Conservation (phyloP, 441 rosid genomes). For the Adansonia rubrostipa region DNA sequence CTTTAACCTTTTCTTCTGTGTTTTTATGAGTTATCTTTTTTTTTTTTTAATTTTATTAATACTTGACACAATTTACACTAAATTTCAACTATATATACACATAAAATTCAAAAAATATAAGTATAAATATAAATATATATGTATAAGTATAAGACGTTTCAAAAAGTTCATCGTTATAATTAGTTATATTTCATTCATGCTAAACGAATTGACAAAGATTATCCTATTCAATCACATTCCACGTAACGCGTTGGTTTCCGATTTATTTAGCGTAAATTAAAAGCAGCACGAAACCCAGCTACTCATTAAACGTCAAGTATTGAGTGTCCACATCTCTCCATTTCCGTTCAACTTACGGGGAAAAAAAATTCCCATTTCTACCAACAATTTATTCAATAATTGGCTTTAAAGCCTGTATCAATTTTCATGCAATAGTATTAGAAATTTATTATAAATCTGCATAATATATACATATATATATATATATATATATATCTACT, state of each 20-base stretch:
- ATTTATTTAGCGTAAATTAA: slow-evolving; percentile 21
- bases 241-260: background rate
- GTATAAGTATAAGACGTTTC: no score
- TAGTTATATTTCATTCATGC: background rate
- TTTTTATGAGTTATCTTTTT: no score
- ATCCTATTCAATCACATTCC: slow-evolving; percentile 26
- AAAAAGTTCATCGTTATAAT: no score
- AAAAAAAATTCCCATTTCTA: background rate
- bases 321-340: slow-evolving; percentile 17
- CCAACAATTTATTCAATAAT: background rate
- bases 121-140: no score
- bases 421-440: background rate
- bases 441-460: background rate
- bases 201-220: background rate
- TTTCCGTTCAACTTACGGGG: slow-evolving; percentile 23
- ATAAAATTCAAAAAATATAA: no score
- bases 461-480: background rate
- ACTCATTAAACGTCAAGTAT: background rate
- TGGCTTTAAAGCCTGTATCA: slow-evolving; percentile 9
- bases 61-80: no score
- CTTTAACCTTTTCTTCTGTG: no score
- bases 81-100: no score
- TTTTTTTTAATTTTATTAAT: no score
- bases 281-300: background rate
- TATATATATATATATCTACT: background rate